Evolutionary conservation across 2,329 filamentous ascomycete species (phyloP), one percentile per base, ranked within the genome.

Genomic region (Pseudogymnoascus sp.): DNA sequence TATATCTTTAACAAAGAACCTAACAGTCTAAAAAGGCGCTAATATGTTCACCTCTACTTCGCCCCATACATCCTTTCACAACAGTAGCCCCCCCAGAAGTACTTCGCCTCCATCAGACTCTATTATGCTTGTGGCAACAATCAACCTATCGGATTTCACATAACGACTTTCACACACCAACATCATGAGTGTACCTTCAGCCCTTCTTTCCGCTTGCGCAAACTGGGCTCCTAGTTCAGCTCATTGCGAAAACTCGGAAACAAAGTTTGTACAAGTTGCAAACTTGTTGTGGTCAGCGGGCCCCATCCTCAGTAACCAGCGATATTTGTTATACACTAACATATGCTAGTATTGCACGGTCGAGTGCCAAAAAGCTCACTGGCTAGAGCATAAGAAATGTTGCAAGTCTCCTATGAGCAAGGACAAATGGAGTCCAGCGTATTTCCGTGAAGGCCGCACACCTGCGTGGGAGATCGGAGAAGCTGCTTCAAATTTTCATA

Each of bases 341-440:
- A 38, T 9, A 43, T 31, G 9, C 60, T 59, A 66, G 65, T 66
- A 66, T 58, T 66, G 65, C 52, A 59, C 35, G 4, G 4, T 12
- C 9, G 28, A 62, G 25, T 67, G 64, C 33, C 64, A 66, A 63
- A 63, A 63, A 45, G 28, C 60, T 12, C 64, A 67, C 49, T 67
- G 63, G 65, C n/a, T 41, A 35, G 43, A 55, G 31, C 65, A 67
- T 60, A 67, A 66, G 62, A 66, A 52, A 23, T 61, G 5, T 55
- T 67, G 65, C 41, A 55, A 60, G 49, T 67, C 63, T 45, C 41
- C 64, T 8, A 59, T 67, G 58, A 41, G 12, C 28, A 67, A 67
- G 31, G 55, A 63, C 5, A 43, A 35, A 21, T 67, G 64, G 65
- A 23, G 41, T 21, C 65, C 64, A 3, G 61, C 61, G 12, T 67